Conservation (phyloP, 352 stramenopile genomes). For the Phytophthora crassamura region DNA sequence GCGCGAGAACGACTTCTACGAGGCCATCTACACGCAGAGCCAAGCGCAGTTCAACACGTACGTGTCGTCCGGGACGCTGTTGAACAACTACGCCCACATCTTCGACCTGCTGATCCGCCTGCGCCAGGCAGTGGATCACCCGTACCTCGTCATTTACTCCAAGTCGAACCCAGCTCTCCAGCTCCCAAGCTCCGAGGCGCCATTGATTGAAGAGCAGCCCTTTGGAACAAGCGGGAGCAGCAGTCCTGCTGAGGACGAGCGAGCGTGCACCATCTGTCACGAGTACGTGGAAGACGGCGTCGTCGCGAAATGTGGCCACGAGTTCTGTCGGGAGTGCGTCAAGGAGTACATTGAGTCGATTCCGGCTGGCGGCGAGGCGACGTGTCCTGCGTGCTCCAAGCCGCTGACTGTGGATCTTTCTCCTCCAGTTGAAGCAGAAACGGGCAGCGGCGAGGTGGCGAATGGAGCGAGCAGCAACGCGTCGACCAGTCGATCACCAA, state of each 20-base stretch:
- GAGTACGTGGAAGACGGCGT: slow-evolving; percentile 93
- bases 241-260: slow-evolving; percentile 36
- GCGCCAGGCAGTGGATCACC: slow-evolving; percentile 98
- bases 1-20: slow-evolving; percentile 98
- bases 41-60: slow-evolving; percentile 99
- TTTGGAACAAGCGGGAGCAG: slow-evolving; percentile 43
- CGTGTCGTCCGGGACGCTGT: slow-evolving; percentile 95
- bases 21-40: slow-evolving; percentile 98
- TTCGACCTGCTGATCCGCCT: slow-evolving; percentile 98
- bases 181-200: slow-evolving; percentile 47
- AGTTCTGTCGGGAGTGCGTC: slow-evolving; percentile 92
- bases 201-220: slow-evolving; percentile 71
- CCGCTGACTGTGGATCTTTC: slow-evolving; percentile 88
- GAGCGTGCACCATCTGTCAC: slow-evolving; percentile 92
- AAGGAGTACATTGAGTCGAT: slow-evolving; percentile 84
- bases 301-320: slow-evolving; percentile 88
- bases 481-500: slow-evolving; percentile 23
- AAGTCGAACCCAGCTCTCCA: slow-evolving; percentile 88
- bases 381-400: slow-evolving; percentile 84
- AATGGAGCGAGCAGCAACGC: slow-evolving; percentile 5
- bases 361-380: slow-evolving; percentile 56
- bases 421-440: slow-evolving; percentile 22
- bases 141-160: slow-evolving; percentile 96
- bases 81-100: slow-evolving; percentile 99
- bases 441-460: slow-evolving; percentile 18